phyloP scores from a whole-genome alignment of 1,284 basidiomycete genomes.

The Agroathelia rolfsii region DNA sequence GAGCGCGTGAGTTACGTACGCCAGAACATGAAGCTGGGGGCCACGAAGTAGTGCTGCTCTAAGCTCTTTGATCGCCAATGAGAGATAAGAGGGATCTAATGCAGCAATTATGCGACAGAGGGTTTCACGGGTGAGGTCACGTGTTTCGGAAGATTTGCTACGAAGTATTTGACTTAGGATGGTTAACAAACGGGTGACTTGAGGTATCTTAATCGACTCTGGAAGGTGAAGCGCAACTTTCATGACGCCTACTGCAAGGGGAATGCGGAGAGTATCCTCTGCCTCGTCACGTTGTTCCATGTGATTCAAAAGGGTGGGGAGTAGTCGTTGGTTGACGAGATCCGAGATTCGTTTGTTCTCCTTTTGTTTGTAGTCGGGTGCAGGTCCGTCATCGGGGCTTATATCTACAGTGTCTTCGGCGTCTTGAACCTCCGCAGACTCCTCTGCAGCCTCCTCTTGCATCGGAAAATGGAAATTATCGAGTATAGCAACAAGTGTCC shows the following conservation, averaged over 20 bases:
- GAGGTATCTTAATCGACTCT: constrained; percentile 50
- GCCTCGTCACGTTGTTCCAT: constrained; percentile 72
- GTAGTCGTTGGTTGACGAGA: constrained; percentile 64
- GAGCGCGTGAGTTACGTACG: constrained; percentile 78
- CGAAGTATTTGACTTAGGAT: constrained; percentile 82
- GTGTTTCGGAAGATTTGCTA: constrained; percentile 88
- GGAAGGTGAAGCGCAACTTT: constrained; percentile 82
- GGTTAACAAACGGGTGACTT: constrained; percentile 76
- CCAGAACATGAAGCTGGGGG: constrained; percentile 90
- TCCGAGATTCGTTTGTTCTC: constrained; percentile 54
- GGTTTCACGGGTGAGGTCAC: constrained; percentile 82
- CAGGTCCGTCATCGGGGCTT: constrained; percentile 21
- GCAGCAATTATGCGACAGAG: constrained; percentile 74
- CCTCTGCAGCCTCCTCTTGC: too few species aligned
- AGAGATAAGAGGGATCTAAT: constrained; percentile 70
- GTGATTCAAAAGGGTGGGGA: constrained; percentile 71
- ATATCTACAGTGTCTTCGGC: constrained; percentile 18
- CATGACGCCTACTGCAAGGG: constrained; percentile 82
- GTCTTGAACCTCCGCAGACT: constrained; percentile 26
- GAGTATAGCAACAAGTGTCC: constrained; percentile 78
- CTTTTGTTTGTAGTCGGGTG: constrained; percentile 21
- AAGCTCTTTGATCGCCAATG: constrained; percentile 71
- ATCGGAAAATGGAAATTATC: constrained; percentile 91
- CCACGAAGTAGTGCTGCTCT: constrained; percentile 79
- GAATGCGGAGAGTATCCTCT: constrained; percentile 81